Percentiles rank a stretch among this genome's conserved stretches.
Evolutionary conservation across 805 yeast genomes (phyloP).

Genomic region (Blastobotrys parvus): DNA sequence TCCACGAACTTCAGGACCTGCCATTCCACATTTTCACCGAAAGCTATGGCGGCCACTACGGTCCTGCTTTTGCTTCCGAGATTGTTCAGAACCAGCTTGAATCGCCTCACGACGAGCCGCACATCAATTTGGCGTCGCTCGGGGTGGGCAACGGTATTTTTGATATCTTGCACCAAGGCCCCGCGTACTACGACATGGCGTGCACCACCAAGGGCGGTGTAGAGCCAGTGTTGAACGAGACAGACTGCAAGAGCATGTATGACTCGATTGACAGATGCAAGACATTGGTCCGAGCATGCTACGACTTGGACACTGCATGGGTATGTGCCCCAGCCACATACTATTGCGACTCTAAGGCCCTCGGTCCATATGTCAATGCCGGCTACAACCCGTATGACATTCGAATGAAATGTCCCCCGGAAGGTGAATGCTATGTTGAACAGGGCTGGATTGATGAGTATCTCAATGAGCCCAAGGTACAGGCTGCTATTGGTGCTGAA

Average conservation of each 20-base stretch:
- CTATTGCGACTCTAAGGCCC: conserved; percentile 69
- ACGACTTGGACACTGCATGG: conserved; percentile 59
- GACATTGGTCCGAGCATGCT: conserved; percentile 63
- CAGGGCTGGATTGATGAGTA: conserved; percentile 64
- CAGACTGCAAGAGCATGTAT: conserved; percentile 64
- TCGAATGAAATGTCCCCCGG: conserved; percentile 48
- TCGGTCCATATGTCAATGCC: conserved; percentile 69
- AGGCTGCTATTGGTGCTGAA: conserved; percentile 77
- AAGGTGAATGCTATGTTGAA: conserved; percentile 59
- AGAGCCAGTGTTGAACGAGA: conserved; percentile 65
- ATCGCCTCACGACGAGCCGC: conserved; percentile 41
- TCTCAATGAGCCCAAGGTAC: conserved; percentile 66
- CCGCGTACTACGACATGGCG: conserved; percentile 82
- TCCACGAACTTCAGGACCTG: conserved; percentile 66
- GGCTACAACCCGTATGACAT: conserved; percentile 86
- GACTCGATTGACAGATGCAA: conserved; percentile 64
- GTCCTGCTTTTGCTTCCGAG: conserved; percentile 69
- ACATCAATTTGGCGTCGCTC: conserved; percentile 63
- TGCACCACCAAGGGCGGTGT: conserved; percentile 68
- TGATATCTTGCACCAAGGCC: conserved; percentile 68
- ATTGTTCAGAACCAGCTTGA: conserved; percentile 46
- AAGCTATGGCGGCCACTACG: conserved; percentile 91
- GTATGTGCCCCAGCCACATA: conserved; percentile 84
- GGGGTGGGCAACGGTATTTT: conserved; percentile 89
- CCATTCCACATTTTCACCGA: conserved; percentile 96